Evolutionary conservation across 2,329 filamentous ascomycete genomes (phyloP).

Genomic region (Chaetomiaceae sp.): DNA sequence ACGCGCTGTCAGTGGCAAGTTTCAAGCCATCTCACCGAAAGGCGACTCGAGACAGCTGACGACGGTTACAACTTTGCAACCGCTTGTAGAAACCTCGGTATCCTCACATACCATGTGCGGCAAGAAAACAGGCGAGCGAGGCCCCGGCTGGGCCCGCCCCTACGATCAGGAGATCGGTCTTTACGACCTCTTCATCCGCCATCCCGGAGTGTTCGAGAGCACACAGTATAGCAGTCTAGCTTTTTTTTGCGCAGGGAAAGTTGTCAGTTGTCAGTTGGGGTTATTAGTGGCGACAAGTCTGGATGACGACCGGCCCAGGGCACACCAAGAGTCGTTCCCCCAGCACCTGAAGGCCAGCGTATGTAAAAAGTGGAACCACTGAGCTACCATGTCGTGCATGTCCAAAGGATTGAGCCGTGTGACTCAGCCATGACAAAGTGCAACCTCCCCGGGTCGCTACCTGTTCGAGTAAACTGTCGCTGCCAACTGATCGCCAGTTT

Average conservation of each 20-base stretch:
- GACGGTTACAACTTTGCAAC: neutral
- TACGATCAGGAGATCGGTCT: constrained; percentile 47
- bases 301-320: no score
- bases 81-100: no score
- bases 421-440: no score
- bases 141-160: constrained; percentile 53
- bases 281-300: no score
- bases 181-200: constrained; percentile 23
- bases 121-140: constrained; percentile 50
- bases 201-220: neutral
- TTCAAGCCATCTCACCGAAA: neutral
- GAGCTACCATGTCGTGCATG: no score
- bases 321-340: no score
- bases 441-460: no score
- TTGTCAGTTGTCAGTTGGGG: neutral
- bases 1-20: neutral
- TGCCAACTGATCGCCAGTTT: no score
- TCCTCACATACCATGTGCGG: constrained; percentile 39
- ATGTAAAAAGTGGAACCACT: no score
- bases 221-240: neutral
- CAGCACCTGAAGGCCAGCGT: no score
- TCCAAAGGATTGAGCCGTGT: no score
- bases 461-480: no score
- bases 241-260: neutral
- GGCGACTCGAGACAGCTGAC: neutral